These are phyloP conservation scores for Tephrocybe sp. DNA, from an alignment of 768 basidiomycete species.

Conservation along the genomic window DNA sequence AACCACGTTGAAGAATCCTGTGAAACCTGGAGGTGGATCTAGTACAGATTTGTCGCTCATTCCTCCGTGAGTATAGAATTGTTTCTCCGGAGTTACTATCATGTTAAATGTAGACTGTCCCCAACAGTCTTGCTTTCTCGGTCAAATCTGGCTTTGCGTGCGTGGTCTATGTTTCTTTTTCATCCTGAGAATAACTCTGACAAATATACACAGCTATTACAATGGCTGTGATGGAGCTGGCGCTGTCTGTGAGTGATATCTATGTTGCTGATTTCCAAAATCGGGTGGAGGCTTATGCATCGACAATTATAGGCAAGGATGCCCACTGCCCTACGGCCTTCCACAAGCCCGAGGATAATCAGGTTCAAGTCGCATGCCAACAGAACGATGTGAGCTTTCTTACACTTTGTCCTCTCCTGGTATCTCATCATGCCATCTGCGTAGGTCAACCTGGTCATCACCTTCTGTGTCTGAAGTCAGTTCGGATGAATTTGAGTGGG, in stretches of 20 bases:
- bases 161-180: conserved; percentile 2
- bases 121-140: conserved; percentile 28
- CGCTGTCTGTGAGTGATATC: conserved; percentile 34
- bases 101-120: too few relatives aligned
- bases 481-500: too few relatives aligned
- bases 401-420: too few relatives aligned
- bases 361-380: conserved; percentile 31
- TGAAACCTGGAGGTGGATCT: conserved; percentile 29
- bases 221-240: conserved; percentile 43
- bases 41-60: conserved; percentile 40
- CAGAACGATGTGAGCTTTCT: conserved; percentile 6
- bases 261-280: background rate
- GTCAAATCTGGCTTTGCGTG: conserved; percentile 41
- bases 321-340: conserved; percentile 38
- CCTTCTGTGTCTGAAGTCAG: too few relatives aligned
- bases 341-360: conserved; percentile 32
- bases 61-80: conserved; percentile 23
- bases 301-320: conserved; percentile 24
- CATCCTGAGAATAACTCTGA: background rate
- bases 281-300: too few relatives aligned
- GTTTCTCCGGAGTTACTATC: too few relatives aligned
- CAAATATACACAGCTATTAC: conserved; percentile 31
- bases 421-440: background rate
- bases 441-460: conserved; percentile 18
- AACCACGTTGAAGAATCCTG: conserved; percentile 35